Conservation (phyloP, 140 eudicot genomes). For the Bidens hawaiensis region DNA sequence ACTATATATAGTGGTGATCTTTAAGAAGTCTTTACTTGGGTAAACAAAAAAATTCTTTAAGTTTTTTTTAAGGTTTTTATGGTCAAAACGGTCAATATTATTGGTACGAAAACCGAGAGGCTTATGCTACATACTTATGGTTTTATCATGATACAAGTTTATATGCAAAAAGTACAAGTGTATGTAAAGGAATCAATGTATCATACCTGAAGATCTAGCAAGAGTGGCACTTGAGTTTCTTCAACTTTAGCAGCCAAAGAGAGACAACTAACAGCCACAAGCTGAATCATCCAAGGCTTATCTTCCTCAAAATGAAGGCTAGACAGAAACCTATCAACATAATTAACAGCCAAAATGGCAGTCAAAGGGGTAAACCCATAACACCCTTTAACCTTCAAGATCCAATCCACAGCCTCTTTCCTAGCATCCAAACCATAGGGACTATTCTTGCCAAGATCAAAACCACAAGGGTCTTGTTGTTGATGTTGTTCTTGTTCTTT, state of each 20-base stretch:
- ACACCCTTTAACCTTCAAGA: constrained; percentile 53
- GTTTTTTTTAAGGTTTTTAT: too few relatives aligned
- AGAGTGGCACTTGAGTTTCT: constrained; percentile 79
- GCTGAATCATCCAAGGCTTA: constrained; percentile 89
- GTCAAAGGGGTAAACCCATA: constrained; percentile 68
- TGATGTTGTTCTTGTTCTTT: constrained; percentile 46
- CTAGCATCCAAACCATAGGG: constrained; percentile 36
- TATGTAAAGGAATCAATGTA: too few relatives aligned
- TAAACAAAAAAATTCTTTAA: too few relatives aligned
- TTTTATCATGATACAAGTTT: constrained; percentile 10
- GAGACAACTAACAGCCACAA: constrained; percentile 75
- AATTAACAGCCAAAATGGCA: constrained; percentile 68
- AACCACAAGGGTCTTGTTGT: constrained; percentile 9
- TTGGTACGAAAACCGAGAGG: too few relatives aligned
- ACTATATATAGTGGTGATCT: too few relatives aligned
- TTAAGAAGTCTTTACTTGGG: too few relatives aligned
- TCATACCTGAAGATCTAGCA: constrained; percentile 85
- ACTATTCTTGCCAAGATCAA: constrained; percentile 14
- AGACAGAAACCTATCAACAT: constrained; percentile 64
- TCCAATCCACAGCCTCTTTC: constrained; percentile 77
- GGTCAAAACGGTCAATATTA: too few relatives aligned
- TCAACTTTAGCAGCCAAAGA: constrained; percentile 97
- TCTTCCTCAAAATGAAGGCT: constrained; percentile 46
- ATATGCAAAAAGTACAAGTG: neutral
- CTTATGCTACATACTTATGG: too few relatives aligned